phyloP scores from a whole-genome alignment of 352 stramenopile species.

The Globisporangium takayamanum region DNA sequence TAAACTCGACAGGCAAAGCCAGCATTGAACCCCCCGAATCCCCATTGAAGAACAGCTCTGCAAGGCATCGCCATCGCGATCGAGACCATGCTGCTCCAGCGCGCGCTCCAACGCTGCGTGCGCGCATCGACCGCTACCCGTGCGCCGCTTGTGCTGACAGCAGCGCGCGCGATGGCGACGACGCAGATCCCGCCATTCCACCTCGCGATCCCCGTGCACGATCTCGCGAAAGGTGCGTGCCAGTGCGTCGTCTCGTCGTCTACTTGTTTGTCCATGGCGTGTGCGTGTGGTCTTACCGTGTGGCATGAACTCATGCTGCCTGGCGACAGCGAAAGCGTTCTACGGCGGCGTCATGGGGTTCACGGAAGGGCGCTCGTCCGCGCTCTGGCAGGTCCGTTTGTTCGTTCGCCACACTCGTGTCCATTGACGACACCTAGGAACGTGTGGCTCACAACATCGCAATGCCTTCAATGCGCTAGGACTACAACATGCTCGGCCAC shows the following conservation, averaged over 20 bases:
- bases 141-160: neutral
- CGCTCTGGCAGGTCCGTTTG: constrained; percentile 86
- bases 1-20: neutral
- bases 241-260: neutral
- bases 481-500: constrained; percentile 88
- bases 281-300: neutral
- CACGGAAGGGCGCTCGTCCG: constrained; percentile 86
- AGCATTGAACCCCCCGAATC: neutral
- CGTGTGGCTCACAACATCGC: too few species aligned
- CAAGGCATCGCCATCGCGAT: neutral
- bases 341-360: constrained; percentile 91
- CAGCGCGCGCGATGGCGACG: constrained; percentile 1
- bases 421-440: neutral
- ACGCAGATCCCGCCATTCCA: constrained; percentile 73
- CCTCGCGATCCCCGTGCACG: constrained; percentile 93
- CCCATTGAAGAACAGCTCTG: neutral
- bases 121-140: too few species aligned
- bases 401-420: neutral
- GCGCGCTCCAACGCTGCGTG: neutral
- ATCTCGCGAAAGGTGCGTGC: constrained; percentile 65
- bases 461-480: constrained; percentile 25
- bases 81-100: constrained; percentile 5
- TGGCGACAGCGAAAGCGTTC: constrained; percentile 81
- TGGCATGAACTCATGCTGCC: too few species aligned
- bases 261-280: neutral